A percentile compares a stretch with the other conserved stretches of the same genome.
phyloP scores from a whole-genome alignment of 352 stramenopile species.

The Phytophthora cryptogea region DNA sequence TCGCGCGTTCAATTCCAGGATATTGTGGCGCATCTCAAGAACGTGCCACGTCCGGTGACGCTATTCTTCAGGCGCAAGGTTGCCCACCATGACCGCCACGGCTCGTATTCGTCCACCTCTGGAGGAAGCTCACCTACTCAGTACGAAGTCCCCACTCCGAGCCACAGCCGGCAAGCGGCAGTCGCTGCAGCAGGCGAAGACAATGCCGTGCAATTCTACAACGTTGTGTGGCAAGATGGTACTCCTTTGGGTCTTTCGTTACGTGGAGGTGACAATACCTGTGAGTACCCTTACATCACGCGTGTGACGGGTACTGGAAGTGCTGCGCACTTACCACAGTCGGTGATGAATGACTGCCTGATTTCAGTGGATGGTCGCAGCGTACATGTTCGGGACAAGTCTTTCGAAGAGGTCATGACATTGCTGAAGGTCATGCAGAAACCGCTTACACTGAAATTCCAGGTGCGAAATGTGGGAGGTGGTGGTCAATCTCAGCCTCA shows the following conservation, averaged over 20 bases:
- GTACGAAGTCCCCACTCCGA: slow-evolving; percentile 49
- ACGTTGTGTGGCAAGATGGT: slow-evolving; percentile 82
- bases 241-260: slow-evolving; percentile 78
- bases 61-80: slow-evolving; percentile 70
- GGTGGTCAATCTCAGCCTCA: slow-evolving; percentile 10
- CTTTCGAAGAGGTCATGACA: slow-evolving; percentile 88
- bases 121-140: slow-evolving; percentile 36
- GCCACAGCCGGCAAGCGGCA: slow-evolving; percentile 37
- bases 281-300: slow-evolving; percentile 88
- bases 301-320: slow-evolving; percentile 84
- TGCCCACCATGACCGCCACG: slow-evolving; percentile 31
- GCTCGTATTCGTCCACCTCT: slow-evolving; percentile 49
- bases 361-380: slow-evolving; percentile 84
- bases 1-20: slow-evolving; percentile 71
- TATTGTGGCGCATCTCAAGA: slow-evolving; percentile 81
- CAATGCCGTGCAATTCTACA: slow-evolving; percentile 72
- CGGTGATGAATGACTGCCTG: slow-evolving; percentile 75
- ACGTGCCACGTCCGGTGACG: slow-evolving; percentile 76
- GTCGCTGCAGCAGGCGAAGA: slow-evolving; percentile 33
- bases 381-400: slow-evolving; percentile 79
- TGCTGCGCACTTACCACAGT: slow-evolving; percentile 75
- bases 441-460: slow-evolving; percentile 84
- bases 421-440: slow-evolving; percentile 90
- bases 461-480: slow-evolving; percentile 48
- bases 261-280: slow-evolving; percentile 65